Evolutionary conservation across 768 basidiomycete genomes (phyloP), one percentile per base, ranked within the genome.

Genomic region (Podaxis pistillaris): DNA sequence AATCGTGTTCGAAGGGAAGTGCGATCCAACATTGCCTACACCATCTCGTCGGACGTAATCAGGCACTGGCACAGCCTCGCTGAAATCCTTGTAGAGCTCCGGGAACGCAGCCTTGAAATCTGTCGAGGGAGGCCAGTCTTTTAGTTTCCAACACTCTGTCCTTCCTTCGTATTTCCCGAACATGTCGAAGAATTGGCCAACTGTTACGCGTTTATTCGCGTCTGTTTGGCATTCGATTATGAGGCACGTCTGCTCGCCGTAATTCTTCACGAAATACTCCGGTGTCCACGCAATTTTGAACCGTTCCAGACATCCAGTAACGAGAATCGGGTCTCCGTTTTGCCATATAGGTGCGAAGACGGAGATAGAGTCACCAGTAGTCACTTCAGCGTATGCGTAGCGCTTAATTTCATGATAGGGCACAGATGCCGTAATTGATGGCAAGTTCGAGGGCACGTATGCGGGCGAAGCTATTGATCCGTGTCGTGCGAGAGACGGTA

Each of bases 41-140:
- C 96, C 96, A 69, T 98, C 94, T 37, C 91, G 86, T 56, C 94
- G 81, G n/a, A 94, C 92, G 72, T 91, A 95, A 71, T 89, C 89
- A 1, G 94, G 94, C 0, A 94, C 88, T 0, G 96, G 96, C 1
- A 97, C 87, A 2, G 89, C 88, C 15, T 82, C 74, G 65, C 83
- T 86, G 71, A 96, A 97, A 70, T 97, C 96, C 37, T 90, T 84
- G 69, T 86, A 98, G 11, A 97, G 78, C 57, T 89, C 88, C 0
- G 95, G 96, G 71, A 94, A 94, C 1, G 85, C 83, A 2, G 82
- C 79, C 69, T 87, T 88, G 77, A 98, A 96, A 65, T 96, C 94
- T 2, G 85, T 82, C 8, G 89, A 88, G 0, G 92, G 85, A 3
- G 96, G 96, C 95, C 96, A 98, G 75, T 98, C 96, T 89, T 93